Conservation (phyloP, 768 basidiomycete species). For the Collybia sp. region DNA sequence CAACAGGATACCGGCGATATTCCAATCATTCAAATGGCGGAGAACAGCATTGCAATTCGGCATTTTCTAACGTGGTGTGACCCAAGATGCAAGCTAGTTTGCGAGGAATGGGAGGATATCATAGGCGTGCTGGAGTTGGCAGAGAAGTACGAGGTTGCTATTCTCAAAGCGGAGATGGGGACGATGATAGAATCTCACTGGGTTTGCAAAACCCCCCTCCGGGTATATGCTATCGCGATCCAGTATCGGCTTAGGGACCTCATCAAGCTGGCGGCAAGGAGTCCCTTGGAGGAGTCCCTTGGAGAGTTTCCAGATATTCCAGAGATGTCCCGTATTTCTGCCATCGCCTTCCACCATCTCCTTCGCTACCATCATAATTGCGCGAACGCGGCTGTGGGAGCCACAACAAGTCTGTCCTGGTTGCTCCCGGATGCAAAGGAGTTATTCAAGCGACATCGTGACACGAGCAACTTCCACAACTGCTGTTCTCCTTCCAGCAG, state of each 20-base stretch:
- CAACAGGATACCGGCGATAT: constrained; percentile 25
- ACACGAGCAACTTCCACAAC: too few species aligned
- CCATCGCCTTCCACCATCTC: too few species aligned
- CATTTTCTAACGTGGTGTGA: constrained; percentile 40
- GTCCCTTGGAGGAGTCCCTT: too few species aligned
- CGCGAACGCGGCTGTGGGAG: too few species aligned
- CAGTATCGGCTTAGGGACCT: constrained; percentile 12
- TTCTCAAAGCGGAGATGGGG: constrained; percentile 24
- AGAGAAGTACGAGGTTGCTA: constrained; percentile 35
- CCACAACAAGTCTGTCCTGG: too few species aligned
- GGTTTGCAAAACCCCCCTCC: constrained; percentile 24
- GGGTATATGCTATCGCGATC: constrained; percentile 40
- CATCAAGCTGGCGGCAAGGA: too few species aligned
- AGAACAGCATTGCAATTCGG: constrained; percentile 35
- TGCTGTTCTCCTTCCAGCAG: too few species aligned
- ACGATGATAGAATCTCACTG: constrained; percentile 31
- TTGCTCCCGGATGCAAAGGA: too few species aligned
- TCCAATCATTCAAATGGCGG: constrained; percentile 43
- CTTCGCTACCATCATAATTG: too few species aligned
- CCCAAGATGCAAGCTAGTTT: constrained; percentile 37
- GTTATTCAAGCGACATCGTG: too few species aligned
- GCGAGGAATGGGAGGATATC: constrained; percentile 30
- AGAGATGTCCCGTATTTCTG: too few species aligned
- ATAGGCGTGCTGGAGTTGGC: constrained; percentile 32
- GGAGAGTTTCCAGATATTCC: too few species aligned